Base-by-base conservation (phyloP, 371 early-diverging fungal species). In the Rhizopus arrhizus region DNA sequence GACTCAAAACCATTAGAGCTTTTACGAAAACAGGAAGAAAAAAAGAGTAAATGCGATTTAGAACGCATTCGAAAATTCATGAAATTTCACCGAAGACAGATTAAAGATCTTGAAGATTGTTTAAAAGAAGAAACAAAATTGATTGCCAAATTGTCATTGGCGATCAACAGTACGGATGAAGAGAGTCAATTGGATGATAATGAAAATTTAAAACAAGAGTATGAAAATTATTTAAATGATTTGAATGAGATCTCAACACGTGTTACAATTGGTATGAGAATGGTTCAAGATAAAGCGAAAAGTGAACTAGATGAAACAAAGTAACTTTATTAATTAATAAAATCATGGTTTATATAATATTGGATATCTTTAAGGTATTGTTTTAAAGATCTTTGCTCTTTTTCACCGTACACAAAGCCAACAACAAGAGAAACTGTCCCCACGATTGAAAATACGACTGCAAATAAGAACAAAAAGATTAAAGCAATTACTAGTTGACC, bases 121-220 rank as follows among this genome's bases (percentile, higher is more conserved):
- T 80, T 87, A 16, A 86, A 87, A 56, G 76, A 80, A 35, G 96
- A 97, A 73, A 89, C 89, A 57, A 86, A 85, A 69, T 74, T 95
- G 55, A 73, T 94, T 9, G 87, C 88, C 46, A 85, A 86, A 34
- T 77, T 93, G 47, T 85, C 91, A 38, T 45, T 84, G 28, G 70
- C 69, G 6, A 29, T 28, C 10, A 28, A 48, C 12, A 29, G 10
- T 2, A 10, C 22, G 4, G 29, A 70, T 4, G 43, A 53, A 4
- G 64, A 60, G 10, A 15, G 15, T 2, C 43, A 57, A 13, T 56
- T 52, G 3, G 68, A 65, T 40, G 72, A 75, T 58, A 65, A 68
- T 32, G 69, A 75, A 60, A 63, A 59, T 2, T 63, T 40, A 3
- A 58, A 63, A 3, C 54, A 64, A 11, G 56, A 64, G 1, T 80